Evolutionary conservation across 129 eudicot species (phyloP).

Genomic region (Artemisia argyi): DNA sequence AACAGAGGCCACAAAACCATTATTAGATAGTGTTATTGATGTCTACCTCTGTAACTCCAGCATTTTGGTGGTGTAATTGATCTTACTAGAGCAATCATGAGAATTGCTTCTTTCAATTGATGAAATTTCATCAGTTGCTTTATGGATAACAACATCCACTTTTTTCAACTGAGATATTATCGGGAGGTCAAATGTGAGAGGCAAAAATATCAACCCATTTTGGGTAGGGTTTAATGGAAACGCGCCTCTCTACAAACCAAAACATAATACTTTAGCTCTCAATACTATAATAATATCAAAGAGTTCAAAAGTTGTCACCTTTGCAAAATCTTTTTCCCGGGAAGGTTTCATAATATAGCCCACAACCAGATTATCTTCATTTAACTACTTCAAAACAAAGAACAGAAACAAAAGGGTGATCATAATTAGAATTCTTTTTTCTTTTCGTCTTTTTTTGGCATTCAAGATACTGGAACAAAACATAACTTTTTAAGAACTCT

Average conservation of each 20-base stretch:
- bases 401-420: constrained; percentile 14
- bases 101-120: constrained; percentile 58
- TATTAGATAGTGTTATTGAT: not conserved
- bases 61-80: constrained; percentile 68
- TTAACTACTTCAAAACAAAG: constrained; percentile 54
- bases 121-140: constrained; percentile 92
- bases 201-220: constrained; percentile 84
- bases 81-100: constrained; percentile 30
- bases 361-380: constrained; percentile 43
- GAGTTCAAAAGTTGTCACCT: constrained; percentile 40
- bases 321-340: constrained; percentile 93
- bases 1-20: not conserved
- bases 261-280: constrained; percentile 12
- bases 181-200: constrained; percentile 74
- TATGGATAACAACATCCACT: constrained; percentile 78
- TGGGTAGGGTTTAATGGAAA: constrained; percentile 64
- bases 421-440: not conserved
- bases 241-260: constrained; percentile 85
- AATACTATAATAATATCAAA: not conserved
- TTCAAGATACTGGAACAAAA: constrained; percentile 11
- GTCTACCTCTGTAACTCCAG: constrained; percentile 75
- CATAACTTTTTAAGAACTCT: not conserved
- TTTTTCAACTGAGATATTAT: constrained; percentile 61
- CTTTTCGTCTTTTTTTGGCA: not conserved
- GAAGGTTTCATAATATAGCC: constrained; percentile 95